Conservation (phyloP, 768 basidiomycete genomes). For the Dacryopinax spathularia region DNA sequence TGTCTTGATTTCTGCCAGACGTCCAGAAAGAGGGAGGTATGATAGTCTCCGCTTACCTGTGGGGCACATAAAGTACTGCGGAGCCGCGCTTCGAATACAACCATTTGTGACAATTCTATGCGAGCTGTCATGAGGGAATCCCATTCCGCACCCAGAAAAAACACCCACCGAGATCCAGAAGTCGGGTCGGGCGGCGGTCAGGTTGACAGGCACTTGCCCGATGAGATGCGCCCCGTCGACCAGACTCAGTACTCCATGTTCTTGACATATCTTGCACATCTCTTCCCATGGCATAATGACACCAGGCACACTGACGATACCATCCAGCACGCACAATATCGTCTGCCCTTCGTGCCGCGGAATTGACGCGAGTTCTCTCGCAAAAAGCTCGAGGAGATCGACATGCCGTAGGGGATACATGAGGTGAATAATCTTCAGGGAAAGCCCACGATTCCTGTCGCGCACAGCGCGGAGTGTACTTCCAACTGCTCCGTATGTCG, state of each 20-base stretch:
- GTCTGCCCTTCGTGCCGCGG: constrained; percentile 25
- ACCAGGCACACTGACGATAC: constrained; percentile 49
- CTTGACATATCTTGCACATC: constrained; percentile 47
- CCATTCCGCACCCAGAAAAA: too few relatives aligned
- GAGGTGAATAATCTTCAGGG: constrained; percentile 35
- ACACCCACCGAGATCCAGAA: constrained; percentile 59
- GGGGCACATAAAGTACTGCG: constrained; percentile 62
- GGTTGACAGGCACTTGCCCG: constrained; percentile 49
- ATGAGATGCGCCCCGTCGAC: constrained; percentile 71
- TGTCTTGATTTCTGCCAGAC: constrained; percentile 41
- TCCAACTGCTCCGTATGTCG: constrained; percentile 43
- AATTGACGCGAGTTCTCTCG: constrained; percentile 25
- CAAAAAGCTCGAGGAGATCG: constrained; percentile 40
- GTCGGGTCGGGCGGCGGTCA: constrained; percentile 45
- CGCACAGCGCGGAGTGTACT: constrained; percentile 39
- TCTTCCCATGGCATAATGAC: constrained; percentile 55
- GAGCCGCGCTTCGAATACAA: constrained; percentile 52
- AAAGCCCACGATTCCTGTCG: constrained; percentile 43
- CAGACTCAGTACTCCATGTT: constrained; percentile 49
- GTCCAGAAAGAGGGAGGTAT: not conserved
- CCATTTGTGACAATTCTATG: constrained; percentile 78
- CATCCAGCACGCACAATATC: constrained; percentile 56
- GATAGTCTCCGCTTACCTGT: constrained; percentile 28
- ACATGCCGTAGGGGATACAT: constrained; percentile 44
- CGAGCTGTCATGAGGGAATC: too few relatives aligned